Conservation (phyloP, 31 red algal genomes). For the Odonthalia washingtoniensis region DNA sequence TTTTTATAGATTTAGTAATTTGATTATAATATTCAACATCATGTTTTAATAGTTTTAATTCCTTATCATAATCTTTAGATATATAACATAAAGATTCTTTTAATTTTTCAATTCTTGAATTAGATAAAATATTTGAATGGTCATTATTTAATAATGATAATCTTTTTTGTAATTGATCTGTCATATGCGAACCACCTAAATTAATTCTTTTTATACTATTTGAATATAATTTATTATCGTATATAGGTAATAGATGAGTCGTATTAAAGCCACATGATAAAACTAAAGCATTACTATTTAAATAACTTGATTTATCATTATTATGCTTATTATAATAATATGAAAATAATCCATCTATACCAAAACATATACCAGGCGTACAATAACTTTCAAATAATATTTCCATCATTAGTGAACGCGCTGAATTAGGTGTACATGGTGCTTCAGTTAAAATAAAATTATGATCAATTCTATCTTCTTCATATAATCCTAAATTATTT, state of each 20-base stretch:
- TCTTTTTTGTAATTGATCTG: constrained; percentile 61
- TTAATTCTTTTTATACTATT: constrained; percentile 63
- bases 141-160: constrained; percentile 78
- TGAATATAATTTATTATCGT: constrained; percentile 37
- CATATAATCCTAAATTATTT: constrained; percentile 64
- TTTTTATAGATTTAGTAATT: constrained; percentile 55
- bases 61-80: constrained; percentile 72
- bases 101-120: constrained; percentile 55
- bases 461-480: constrained; percentile 66
- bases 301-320: constrained; percentile 47
- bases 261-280: constrained; percentile 70
- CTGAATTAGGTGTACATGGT: constrained; percentile 79
- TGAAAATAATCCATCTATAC: constrained; percentile 79
- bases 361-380: constrained; percentile 73
- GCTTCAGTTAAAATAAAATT: constrained; percentile 83
- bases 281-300: constrained; percentile 54
- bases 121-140: constrained; percentile 51
- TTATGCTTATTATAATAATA: constrained; percentile 77
- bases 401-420: constrained; percentile 74
- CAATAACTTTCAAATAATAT: constrained; percentile 88
- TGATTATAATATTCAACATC: constrained; percentile 71
- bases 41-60: constrained; percentile 54
- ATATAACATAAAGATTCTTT: constrained; percentile 68
- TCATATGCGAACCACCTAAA: constrained; percentile 72
- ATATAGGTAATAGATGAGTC: constrained; percentile 81